Evolutionary conservation across 306 rosid species (phyloP).

Genomic region (Lathyrus oleraceus): DNA sequence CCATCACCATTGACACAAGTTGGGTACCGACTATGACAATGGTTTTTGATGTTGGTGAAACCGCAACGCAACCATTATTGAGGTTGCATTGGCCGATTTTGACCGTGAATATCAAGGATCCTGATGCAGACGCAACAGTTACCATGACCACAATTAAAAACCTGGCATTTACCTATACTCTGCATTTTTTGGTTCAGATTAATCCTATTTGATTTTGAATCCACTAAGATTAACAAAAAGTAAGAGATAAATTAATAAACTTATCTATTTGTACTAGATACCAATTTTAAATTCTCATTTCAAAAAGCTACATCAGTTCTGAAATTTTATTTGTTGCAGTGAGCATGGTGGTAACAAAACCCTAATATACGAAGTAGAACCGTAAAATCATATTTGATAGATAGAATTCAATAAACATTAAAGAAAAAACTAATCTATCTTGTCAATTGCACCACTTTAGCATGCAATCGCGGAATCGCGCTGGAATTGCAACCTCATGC

Average conservation of each 20-base stretch:
- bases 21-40: constrained; percentile 48
- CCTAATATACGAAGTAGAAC: neutral
- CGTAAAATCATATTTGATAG: neutral
- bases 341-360: neutral
- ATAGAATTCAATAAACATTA: neutral
- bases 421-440: neutral
- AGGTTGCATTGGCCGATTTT: neutral
- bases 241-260: neutral
- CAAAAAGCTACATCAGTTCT: neutral
- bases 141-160: neutral
- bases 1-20: constrained; percentile 38
- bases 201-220: neutral
- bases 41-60: neutral
- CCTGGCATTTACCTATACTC: neutral
- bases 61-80: neutral
- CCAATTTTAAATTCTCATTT: neutral
- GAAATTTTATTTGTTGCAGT: neutral
- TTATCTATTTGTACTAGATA: neutral
- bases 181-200: neutral
- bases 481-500: neutral
- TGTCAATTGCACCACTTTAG: neutral
- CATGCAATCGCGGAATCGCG: neutral
- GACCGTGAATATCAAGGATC: neutral
- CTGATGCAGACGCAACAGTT: neutral
- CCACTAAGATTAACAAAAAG: neutral